Conservation (phyloP, 2,329 filamentous ascomycete genomes). For the Clarireedia homoeocarpa region DNA sequence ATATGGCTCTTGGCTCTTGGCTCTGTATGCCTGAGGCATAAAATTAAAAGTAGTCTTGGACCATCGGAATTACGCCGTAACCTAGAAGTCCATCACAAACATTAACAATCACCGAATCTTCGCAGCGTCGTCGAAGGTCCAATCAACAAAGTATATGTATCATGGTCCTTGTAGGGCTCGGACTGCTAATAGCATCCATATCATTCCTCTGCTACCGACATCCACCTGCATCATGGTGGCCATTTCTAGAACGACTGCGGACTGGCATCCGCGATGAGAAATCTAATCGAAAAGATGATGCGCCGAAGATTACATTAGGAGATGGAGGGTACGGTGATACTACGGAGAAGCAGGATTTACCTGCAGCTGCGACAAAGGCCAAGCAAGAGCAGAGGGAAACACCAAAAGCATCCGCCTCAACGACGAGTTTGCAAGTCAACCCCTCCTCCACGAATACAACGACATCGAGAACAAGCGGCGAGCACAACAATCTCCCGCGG, state of each 20-base stretch:
- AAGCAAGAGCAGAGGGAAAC: background rate
- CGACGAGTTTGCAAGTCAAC: no score
- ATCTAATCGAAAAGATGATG: slow-evolving; percentile 6
- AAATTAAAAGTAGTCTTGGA: no score
- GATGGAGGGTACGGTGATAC: background rate
- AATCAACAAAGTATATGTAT: background rate
- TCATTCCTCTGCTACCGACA: slow-evolving; percentile 49
- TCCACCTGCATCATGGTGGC: slow-evolving; percentile 40
- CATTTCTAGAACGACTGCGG: slow-evolving; percentile 29
- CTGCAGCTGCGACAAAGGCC: background rate
- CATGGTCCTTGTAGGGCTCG: slow-evolving; percentile 40
- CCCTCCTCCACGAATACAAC: background rate
- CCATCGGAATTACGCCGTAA: no score
- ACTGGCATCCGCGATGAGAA: slow-evolving; percentile 1
- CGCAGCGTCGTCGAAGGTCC: background rate
- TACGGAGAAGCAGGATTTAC: background rate
- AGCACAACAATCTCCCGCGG: background rate
- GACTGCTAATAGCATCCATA: slow-evolving; percentile 54
- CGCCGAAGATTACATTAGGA: slow-evolving; percentile 3
- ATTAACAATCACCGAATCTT: no score
- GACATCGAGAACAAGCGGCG: background rate
- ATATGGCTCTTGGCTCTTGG: no score
- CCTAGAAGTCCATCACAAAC: background rate
- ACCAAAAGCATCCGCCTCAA: no score
- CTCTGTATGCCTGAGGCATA: no score